These are phyloP conservation scores for Fusarium longipes DNA, from an alignment of 2,329 filamentous ascomycete genomes.

Conservation along the genomic window DNA sequence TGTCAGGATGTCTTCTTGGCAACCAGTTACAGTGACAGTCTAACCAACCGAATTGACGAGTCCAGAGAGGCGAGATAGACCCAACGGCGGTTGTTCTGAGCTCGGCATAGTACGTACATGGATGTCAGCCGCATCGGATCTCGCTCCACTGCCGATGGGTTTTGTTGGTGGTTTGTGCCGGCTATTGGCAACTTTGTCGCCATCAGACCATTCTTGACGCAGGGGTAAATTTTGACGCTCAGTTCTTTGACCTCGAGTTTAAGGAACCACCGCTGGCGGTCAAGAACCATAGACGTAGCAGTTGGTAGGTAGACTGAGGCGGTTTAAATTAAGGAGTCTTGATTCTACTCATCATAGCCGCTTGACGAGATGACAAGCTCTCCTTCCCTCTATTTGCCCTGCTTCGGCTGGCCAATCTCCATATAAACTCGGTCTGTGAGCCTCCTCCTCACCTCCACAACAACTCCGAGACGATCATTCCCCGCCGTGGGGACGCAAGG, in stretches of 20 bases:
- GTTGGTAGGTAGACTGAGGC: not conserved
- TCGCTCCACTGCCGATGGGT: conserved; percentile 26
- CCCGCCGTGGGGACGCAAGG: conserved; percentile 31
- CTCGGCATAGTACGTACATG: conserved; percentile 7
- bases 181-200: conserved; percentile 33
- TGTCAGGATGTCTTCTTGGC: not conserved
- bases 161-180: conserved; percentile 8
- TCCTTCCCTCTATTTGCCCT: not conserved
- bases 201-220: conserved; percentile 42
- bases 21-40: conserved; percentile 1
- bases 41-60: conserved; percentile 9
- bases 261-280: conserved; percentile 34
- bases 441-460: conserved; percentile 23
- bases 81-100: conserved; percentile 1
- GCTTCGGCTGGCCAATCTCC: conserved; percentile 11
- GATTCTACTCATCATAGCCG: not conserved
- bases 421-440: conserved; percentile 16
- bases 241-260: conserved; percentile 7
- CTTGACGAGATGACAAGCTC: conserved; percentile 6
- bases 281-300: conserved; percentile 12
- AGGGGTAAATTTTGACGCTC: conserved; percentile 37
- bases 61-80: conserved; percentile 1
- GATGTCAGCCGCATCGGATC: conserved; percentile 30
- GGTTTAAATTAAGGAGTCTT: conserved; percentile 26
- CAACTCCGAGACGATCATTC: conserved; percentile 26